Base-by-base conservation (phyloP, 805 yeast genomes). In the Candida maesae region DNA sequence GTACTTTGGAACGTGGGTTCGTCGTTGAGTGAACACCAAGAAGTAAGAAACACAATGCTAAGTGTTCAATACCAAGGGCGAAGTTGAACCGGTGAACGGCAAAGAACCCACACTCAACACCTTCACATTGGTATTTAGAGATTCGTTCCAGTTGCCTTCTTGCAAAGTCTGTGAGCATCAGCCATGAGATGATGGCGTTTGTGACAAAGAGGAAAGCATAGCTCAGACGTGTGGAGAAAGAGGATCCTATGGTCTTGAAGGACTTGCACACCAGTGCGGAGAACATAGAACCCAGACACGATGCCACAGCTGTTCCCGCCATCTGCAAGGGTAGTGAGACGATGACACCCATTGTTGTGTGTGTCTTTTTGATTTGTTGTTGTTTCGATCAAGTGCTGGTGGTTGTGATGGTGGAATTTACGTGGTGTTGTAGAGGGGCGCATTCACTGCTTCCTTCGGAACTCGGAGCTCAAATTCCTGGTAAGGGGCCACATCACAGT, bases 71-170 rank as follows among this genome's bases (percentile, higher is more conserved):
- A 2, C 95, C 98, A 15, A 93, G 67, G 2, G 97, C 90, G 58
- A 89, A 85, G 63, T 88, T 88, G 53, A 93, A 70, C 41, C 98
- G 68, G 60, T 93, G 95, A n/a, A 93, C 97, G 5, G 95, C 90
- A 13, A 88, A 86, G 63, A 91, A 93, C 35, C 97, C 95, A 61
- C 96, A 89, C 52, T 85, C 85, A 17, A 78, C 77, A 12, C 93
- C 95, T 33, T 81, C 79, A 64, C 99, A 91, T 31, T 76, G 79
- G 47, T 73, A 73, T 52, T 81, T 81, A 0, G 87, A 73, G 7
- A 88, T 69, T 44, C 73, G 74, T 45, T 84, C 93, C 8, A 93
- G 78, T 64, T 84, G 77, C 44, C 78, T 71, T 15, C 83, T 73
- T 5, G 91, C 79, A 62, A 84, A 83, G 46, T 88, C 88, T 14